Conservation (phyloP, 2,329 filamentous ascomycete genomes). For the Coniochaeta prunicola region DNA sequence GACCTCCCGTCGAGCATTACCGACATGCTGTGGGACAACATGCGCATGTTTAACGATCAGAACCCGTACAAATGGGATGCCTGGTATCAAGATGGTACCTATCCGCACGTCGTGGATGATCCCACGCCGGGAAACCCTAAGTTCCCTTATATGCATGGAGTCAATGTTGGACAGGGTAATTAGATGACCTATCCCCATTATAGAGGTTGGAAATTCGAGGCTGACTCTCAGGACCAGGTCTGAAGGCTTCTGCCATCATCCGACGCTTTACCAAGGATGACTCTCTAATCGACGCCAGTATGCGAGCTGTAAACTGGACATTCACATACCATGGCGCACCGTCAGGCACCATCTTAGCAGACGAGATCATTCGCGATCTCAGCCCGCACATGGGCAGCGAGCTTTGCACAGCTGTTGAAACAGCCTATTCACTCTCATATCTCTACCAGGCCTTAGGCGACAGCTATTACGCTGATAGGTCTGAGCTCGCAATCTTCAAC, state of each 20-base stretch:
- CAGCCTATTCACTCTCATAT: slow-evolving; percentile 42
- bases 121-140: slow-evolving; percentile 21
- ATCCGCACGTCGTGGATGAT: slow-evolving; percentile 27
- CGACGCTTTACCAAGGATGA: slow-evolving; percentile 37
- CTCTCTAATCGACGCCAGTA: slow-evolving; percentile 27
- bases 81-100: slow-evolving; percentile 28
- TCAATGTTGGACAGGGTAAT: slow-evolving; percentile 39
- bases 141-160: slow-evolving; percentile 35
- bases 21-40: slow-evolving; percentile 19
- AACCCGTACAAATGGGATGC: slow-evolving; percentile 28
- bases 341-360: slow-evolving; percentile 40
- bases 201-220: background rate
- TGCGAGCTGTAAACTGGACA: slow-evolving; percentile 37
- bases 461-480: slow-evolving; percentile 35
- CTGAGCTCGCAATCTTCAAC: slow-evolving; percentile 43
- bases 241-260: slow-evolving; percentile 37
- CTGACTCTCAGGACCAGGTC: slow-evolving; percentile 12
- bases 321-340: slow-evolving; percentile 38
- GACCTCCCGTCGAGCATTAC: slow-evolving; percentile 7
- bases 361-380: slow-evolving; percentile 38
- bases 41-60: slow-evolving; percentile 17
- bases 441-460: slow-evolving; percentile 41
- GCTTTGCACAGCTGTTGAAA: slow-evolving; percentile 43
- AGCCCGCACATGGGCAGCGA: slow-evolving; percentile 36
- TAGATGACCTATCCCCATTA: background rate